A percentile compares a stretch with the other conserved stretches of the same genome.
Evolutionary conservation across 768 basidiomycete genomes (phyloP).

Genomic region (Hericium erinaceus): DNA sequence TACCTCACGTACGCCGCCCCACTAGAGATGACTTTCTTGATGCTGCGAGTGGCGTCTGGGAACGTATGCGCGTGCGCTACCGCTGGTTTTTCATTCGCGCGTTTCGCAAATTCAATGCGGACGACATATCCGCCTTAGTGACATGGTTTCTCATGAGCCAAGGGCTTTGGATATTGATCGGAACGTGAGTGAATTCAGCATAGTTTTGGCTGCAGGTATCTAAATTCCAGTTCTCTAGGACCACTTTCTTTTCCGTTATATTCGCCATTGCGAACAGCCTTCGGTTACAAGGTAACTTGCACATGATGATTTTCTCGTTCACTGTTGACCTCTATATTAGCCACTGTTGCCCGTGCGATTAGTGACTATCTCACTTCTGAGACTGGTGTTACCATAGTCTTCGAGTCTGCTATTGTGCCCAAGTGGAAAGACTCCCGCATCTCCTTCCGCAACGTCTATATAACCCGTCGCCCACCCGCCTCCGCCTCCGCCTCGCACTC

Average conservation of each 20-base stretch:
- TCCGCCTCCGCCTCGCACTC: neutral
- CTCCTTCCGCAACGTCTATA: constrained; percentile 93
- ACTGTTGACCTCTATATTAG: constrained; percentile 28
- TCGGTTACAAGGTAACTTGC: constrained; percentile 56
- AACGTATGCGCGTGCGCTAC: constrained; percentile 82
- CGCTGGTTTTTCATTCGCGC: constrained; percentile 96
- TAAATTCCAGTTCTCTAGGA: constrained; percentile 33
- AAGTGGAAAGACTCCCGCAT: constrained; percentile 95
- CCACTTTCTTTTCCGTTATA: constrained; percentile 91
- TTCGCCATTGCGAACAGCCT: constrained; percentile 87
- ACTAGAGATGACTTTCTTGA: constrained; percentile 84
- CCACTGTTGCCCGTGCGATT: constrained; percentile 77
- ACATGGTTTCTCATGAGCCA: constrained; percentile 96
- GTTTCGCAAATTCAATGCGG: constrained; percentile 90
- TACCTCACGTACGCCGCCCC: constrained; percentile 72
- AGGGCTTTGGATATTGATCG: constrained; percentile 89
- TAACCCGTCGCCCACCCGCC: constrained; percentile 63
- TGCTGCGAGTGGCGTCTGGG: constrained; percentile 84
- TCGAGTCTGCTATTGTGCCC: constrained; percentile 96
- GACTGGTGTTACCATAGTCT: constrained; percentile 90
- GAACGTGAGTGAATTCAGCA: constrained; percentile 54
- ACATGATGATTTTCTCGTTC: neutral
- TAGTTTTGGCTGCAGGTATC: neutral
- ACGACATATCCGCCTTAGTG: constrained; percentile 93
- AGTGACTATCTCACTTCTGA: constrained; percentile 90